Evolutionary conservation across 306 rosid species (phyloP), one percentile per base, ranked within the genome.

Genomic region (Acacia confusa): DNA sequence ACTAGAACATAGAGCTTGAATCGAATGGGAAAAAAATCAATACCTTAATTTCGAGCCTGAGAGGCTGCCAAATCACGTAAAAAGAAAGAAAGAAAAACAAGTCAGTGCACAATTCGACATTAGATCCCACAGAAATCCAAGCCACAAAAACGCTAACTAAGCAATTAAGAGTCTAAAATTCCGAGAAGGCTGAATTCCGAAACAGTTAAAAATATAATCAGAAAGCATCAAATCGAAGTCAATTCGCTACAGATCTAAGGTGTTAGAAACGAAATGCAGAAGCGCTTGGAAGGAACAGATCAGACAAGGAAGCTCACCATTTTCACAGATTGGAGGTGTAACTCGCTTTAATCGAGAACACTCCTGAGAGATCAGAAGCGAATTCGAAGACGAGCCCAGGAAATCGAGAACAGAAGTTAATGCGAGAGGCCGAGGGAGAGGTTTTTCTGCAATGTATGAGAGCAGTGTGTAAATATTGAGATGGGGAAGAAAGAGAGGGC

Each of bases 21-120:
- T 61, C 68, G 55, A 66, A 63, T 43, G 53, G 34, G 48, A 24
- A 27, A 43, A 79, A 48, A 50, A 66, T 47, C 15, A 36, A 74
- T 88, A 96, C 99, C 99, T 96, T 96, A 84, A 96, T 96, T 91
- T 96, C 99, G 79, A 96, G 98, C 90, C 99, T 87, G 89, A 96
- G 97, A 96, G 99, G 99, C 99, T 96, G 94, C 79, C 61, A 84
- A 85, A 48, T 81, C 88, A 77, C 77, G 66, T 70, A 68, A 74
- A 52, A 71, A 82, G 38, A 44, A 82, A 78, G 74, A 75, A n/a
- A 57, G 4, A 57, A 57, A 57, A 30, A 60, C 15, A 20, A 50
- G 83, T 91, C 89, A 91, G 88, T 83, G 75, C 75, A 80, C 69
- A 47, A 73, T 68, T 85, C 81, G 38, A 81, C 61, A 74, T 17